These are phyloP conservation scores for Neocucurbitaria cava DNA, from an alignment of 2,329 filamentous ascomycete genomes.

Conservation along the genomic window DNA sequence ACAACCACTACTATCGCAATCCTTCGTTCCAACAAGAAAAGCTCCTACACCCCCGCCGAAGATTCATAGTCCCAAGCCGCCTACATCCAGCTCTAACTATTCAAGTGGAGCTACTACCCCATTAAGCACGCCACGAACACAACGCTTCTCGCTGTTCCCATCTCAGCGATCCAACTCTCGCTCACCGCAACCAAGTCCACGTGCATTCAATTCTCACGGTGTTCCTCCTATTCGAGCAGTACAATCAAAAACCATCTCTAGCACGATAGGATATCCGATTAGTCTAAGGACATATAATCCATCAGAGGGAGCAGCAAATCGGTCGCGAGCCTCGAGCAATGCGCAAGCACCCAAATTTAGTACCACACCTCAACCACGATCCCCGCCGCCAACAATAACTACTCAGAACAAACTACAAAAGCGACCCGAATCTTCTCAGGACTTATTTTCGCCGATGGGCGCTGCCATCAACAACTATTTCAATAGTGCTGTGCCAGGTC, in stretches of 20 bases:
- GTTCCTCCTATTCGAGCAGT: constrained; percentile 3
- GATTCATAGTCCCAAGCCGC: constrained; percentile 15
- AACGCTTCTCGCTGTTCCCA: constrained; percentile 16
- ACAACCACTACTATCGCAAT: constrained; percentile 27
- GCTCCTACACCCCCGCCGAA: constrained; percentile 23
- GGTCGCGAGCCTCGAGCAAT: neutral
- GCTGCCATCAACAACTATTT: constrained; percentile 22
- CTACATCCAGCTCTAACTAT: constrained; percentile 7
- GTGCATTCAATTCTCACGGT: neutral
- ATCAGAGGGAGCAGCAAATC: neutral
- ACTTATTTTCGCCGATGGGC: constrained; percentile 19
- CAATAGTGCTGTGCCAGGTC: neutral
- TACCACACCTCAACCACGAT: constrained; percentile 4
- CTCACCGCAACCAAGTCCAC: constrained; percentile 1
- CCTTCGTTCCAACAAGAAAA: constrained; percentile 13
- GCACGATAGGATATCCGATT: neutral
- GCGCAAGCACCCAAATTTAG: constrained; percentile 9
- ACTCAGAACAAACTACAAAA: neutral
- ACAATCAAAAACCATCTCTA: neutral
- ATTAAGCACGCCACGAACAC: constrained; percentile 3
- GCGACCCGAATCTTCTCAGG: constrained; percentile 9
- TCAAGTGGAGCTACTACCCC: constrained; percentile 10
- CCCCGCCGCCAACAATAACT: constrained; percentile 4
- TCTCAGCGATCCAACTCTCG: neutral
- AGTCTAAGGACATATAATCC: neutral